Percentiles rank a stretch among this genome's conserved stretches.
These are phyloP conservation scores for Ceratocystis cacaofunesta DNA, from an alignment of 2,329 filamentous ascomycete species.

Conservation along the genomic window DNA sequence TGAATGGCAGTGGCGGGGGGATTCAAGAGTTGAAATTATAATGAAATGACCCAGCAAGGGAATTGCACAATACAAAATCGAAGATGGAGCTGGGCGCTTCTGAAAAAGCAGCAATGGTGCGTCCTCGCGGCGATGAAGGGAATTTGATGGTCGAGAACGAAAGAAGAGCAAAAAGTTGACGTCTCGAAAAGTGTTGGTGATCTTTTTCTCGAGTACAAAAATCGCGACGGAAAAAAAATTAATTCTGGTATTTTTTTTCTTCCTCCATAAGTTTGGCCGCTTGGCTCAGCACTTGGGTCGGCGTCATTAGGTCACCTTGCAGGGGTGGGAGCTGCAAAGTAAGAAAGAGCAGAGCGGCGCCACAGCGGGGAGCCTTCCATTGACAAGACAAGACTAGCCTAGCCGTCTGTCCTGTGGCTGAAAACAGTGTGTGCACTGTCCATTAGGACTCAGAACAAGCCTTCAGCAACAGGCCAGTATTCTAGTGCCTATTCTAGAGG, in stretches of 20 bases:
- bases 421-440: background rate
- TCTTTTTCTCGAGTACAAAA: background rate
- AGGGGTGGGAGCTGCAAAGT: constrained; percentile 5
- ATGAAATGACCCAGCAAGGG: too few species aligned
- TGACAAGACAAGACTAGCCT: background rate
- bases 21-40: background rate
- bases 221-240: constrained; percentile 2
- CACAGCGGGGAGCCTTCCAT: constrained; percentile 6
- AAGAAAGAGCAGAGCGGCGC: background rate
- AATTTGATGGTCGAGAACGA: background rate
- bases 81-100: background rate
- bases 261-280: constrained; percentile 13
- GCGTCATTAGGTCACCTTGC: constrained; percentile 5
- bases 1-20: background rate
- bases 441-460: too few species aligned
- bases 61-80: too few species aligned
- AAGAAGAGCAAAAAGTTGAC: background rate
- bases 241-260: background rate
- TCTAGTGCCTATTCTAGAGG: background rate
- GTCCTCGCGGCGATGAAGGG: background rate
- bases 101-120: background rate
- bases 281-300: constrained; percentile 10
- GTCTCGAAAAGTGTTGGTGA: background rate
- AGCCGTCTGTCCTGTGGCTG: background rate
- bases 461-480: background rate